Percentiles rank a stretch among this genome's conserved stretches.
phyloP scores from a whole-genome alignment of 305 asterid genomes.

The Fraxinus sp. region DNA sequence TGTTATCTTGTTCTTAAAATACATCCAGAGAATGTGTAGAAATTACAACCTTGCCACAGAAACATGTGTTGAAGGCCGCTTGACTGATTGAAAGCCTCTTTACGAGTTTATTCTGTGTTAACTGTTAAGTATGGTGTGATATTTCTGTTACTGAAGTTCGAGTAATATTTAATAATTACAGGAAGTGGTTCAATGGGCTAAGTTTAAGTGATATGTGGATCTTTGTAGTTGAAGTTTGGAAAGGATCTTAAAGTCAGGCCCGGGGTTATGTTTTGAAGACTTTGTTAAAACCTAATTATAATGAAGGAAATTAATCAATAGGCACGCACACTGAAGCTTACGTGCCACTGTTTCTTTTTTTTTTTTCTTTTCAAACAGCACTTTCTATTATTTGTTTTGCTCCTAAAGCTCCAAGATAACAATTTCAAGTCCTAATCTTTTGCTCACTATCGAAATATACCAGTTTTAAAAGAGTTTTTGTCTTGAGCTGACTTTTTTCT shows the following conservation, averaged over 20 bases:
- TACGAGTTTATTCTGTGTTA: not conserved
- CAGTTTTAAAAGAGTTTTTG: not conserved
- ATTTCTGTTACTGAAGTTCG: not conserved
- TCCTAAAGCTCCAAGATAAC: not conserved
- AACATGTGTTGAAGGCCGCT: not conserved
- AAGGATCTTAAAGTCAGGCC: not conserved
- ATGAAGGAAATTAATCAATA: not conserved
- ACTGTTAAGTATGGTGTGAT: not conserved
- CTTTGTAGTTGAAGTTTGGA: not conserved
- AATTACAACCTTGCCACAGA: not conserved
- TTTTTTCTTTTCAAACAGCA: not conserved
- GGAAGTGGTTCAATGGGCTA: not conserved
- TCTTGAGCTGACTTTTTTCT: too few relatives aligned
- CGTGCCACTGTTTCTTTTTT: not conserved
- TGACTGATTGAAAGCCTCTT: not conserved
- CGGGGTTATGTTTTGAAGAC: not conserved
- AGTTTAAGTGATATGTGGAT: not conserved
- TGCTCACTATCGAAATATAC: not conserved
- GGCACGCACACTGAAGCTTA: not conserved
- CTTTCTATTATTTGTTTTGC: not conserved
- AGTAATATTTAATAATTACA: not conserved
- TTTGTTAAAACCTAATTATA: not conserved
- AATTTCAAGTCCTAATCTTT: not conserved
- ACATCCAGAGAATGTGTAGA: not conserved
- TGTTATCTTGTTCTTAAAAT: conserved; percentile 12